These are phyloP conservation scores for Geosmithia putterillii DNA, from an alignment of 2,329 filamentous ascomycete species.

Conservation along the genomic window DNA sequence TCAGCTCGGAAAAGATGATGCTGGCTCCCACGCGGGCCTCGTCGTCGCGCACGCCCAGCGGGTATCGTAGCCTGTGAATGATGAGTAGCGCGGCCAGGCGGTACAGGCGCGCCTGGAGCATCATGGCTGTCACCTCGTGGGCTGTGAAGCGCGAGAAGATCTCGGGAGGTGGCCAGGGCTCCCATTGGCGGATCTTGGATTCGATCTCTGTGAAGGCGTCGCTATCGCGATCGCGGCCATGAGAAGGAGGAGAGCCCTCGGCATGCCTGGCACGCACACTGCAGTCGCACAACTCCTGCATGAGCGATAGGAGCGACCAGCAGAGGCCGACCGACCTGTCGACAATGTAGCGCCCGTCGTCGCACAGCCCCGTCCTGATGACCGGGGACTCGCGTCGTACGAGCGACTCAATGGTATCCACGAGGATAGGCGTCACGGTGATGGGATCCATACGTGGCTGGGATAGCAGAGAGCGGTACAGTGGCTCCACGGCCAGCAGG, in stretches of 20 bases:
- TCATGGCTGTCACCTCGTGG: constrained; percentile 3
- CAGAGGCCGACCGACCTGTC: constrained; percentile 6
- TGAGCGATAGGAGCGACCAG: constrained; percentile 3
- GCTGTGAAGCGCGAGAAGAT: constrained; percentile 2
- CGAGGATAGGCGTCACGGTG: constrained; percentile 4
- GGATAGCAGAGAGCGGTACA: background rate
- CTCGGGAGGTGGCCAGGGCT: background rate
- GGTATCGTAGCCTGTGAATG: constrained; percentile 7
- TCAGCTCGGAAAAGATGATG: constrained; percentile 4
- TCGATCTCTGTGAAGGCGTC: constrained; percentile 6
- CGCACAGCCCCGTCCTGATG: constrained; percentile 1
- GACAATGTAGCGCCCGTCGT: constrained; percentile 2
- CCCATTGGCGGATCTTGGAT: constrained; percentile 3
- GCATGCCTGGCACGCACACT: constrained; percentile 3
- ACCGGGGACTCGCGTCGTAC: constrained; percentile 5
- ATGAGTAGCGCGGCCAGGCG: constrained; percentile 5
- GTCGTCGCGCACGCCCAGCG: constrained; percentile 5
- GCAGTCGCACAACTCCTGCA: constrained; percentile 5
- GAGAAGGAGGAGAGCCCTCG: background rate
- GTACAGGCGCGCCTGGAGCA: constrained; percentile 6
- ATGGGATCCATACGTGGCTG: constrained; percentile 4
- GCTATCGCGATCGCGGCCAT: background rate
- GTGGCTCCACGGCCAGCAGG: background rate
- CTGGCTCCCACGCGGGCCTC: constrained; percentile 1
- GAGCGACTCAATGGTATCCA: constrained; percentile 6